These are phyloP conservation scores for Rhinocladiella similis DNA, from an alignment of 2,329 filamentous ascomycete species.

Conservation along the genomic window DNA sequence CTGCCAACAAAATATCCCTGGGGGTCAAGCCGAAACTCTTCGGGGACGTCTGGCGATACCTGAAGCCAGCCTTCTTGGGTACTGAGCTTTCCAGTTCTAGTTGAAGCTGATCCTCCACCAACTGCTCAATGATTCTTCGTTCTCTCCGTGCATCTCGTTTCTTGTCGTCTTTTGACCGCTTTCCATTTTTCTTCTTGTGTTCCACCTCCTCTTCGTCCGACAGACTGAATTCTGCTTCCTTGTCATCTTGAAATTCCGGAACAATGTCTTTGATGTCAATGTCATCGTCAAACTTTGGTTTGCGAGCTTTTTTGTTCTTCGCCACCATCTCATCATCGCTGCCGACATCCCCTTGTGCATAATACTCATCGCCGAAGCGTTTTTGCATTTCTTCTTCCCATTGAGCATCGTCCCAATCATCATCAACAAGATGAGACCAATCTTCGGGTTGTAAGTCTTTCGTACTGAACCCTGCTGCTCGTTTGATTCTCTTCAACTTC, in stretches of 20 bases:
- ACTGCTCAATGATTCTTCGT: slow-evolving; percentile 77
- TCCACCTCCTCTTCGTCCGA: slow-evolving; percentile 53
- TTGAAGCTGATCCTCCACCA: slow-evolving; percentile 79
- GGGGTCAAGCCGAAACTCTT: slow-evolving; percentile 86
- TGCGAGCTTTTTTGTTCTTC: slow-evolving; percentile 53
- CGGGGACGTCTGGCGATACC: slow-evolving; percentile 92
- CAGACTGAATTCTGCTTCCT: slow-evolving; percentile 55
- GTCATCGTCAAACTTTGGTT: slow-evolving; percentile 93
- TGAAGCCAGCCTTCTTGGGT: slow-evolving; percentile 64
- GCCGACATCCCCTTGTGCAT: slow-evolving; percentile 65
- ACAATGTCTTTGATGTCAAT: slow-evolving; percentile 94
- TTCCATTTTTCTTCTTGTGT: slow-evolving; percentile 51
- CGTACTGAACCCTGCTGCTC: slow-evolving; percentile 76
- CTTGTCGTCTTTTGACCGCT: slow-evolving; percentile 53
- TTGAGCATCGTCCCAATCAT: slow-evolving; percentile 80
- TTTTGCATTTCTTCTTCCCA: slow-evolving; percentile 92
- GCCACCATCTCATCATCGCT: slow-evolving; percentile 68
- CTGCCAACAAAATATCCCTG: slow-evolving; percentile 86
- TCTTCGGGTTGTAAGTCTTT: slow-evolving; percentile 68
- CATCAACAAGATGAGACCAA: slow-evolving; percentile 81
- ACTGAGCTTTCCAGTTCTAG: slow-evolving; percentile 71
- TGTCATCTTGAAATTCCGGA: slow-evolving; percentile 64
- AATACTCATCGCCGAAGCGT: slow-evolving; percentile 88
- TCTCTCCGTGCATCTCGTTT: slow-evolving; percentile 78
- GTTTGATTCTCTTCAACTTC: slow-evolving; percentile 83